Evolutionary conservation across 2,329 filamentous ascomycete species (phyloP).

Genomic region (Diaporthe caulivora): DNA sequence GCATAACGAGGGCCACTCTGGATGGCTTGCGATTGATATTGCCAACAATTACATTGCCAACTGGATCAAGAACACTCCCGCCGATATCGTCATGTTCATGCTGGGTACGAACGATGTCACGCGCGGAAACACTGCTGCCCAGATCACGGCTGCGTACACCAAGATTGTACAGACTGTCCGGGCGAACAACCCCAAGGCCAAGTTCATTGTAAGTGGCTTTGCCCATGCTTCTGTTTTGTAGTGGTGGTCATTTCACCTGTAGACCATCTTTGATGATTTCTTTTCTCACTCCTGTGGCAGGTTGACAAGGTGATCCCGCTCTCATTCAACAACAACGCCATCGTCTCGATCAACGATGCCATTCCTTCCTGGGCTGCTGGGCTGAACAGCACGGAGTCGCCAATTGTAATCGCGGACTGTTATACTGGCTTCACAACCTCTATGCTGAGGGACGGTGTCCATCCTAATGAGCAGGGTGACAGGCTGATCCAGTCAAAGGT

Average conservation of each 20-base stretch:
- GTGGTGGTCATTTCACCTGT: background rate
- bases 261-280: no score
- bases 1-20: conserved; percentile 59
- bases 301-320: conserved; percentile 56
- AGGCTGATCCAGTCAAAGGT: conserved; percentile 1
- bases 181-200: conserved; percentile 51
- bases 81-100: conserved; percentile 60
- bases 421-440: conserved; percentile 49
- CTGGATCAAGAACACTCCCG: conserved; percentile 53
- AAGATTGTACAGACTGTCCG: conserved; percentile 55
- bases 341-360: conserved; percentile 42
- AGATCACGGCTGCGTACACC: conserved; percentile 55
- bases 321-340: conserved; percentile 45
- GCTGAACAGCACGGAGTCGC: conserved; percentile 52
- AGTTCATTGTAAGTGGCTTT: conserved; percentile 53
- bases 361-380: conserved; percentile 51
- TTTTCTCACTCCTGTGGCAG: conserved; percentile 42
- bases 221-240: background rate
- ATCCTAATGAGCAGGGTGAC: conserved; percentile 54
- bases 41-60: conserved; percentile 54
- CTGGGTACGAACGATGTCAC: conserved; percentile 60
- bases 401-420: conserved; percentile 55
- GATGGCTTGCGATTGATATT: conserved; percentile 57
- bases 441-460: conserved; percentile 54
- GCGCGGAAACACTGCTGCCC: conserved; percentile 46